Base-by-base conservation (phyloP, 75 land plant genomes). In the Picea glauca region DNA sequence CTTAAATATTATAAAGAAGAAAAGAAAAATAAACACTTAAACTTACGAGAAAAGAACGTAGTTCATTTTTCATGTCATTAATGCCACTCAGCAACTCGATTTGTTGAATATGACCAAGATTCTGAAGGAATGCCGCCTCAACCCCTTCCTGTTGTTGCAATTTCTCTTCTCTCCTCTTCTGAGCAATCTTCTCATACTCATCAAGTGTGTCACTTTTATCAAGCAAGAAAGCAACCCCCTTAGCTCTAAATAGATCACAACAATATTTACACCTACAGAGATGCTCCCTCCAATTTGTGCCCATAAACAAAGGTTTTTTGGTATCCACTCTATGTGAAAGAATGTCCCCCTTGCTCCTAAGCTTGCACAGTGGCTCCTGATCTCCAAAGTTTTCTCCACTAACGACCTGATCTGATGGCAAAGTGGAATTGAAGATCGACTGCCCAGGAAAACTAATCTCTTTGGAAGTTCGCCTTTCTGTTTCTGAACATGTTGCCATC, bases 61-160 rank as follows among this genome's bases (percentile, higher is more conserved):
- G 77, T 83, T 91, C 94, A 79, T 86, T 82, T 76, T 91, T 85
- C 92, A 98, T 86, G 67, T 98, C 98, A 84, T 91, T 90, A 58
- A 95, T 82, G 59, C 98, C 98, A 86, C 78, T 94, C 60, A 98
- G 79, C 76, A 98, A 78, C 79, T 98, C 99, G 18, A 98, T 90
- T 38, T 90, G 91, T 59, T 83, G 87, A 6, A 89, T 88, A 89
- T 98, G 99, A 17, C 84, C 90, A 74, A 98, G 82, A 20, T 85
- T 93, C 57, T 93, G 82, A 20, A 98, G 80, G 50, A 98, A 85
- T 33, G 86, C 86, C 33, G 81, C n/a, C 62, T 83, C 90, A 32
- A 61, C 86, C 13, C 94, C 93, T 79, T 91, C 94, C 20, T 84
- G 81, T 78, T 92, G 78, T 84, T 91, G 90, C 79, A 90, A 70